These are phyloP conservation scores for Polychytrium aggregatum DNA, from an alignment of 192 early-diverging fungal genomes.

Conservation along the genomic window DNA sequence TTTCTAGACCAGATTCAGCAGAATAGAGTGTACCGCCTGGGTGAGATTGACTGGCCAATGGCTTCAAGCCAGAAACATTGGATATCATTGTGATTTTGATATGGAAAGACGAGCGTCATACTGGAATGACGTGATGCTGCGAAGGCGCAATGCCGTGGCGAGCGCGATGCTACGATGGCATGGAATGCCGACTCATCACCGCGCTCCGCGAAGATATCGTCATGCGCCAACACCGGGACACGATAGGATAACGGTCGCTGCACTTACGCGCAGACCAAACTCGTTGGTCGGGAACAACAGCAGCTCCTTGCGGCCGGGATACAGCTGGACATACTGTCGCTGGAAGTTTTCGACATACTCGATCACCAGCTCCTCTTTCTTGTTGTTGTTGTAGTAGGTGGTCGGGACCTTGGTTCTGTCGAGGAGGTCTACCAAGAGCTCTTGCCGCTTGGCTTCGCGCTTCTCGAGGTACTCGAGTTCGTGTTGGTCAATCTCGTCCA, in stretches of 20 bases:
- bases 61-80: neutral
- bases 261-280: slow-evolving; percentile 34
- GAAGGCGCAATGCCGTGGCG: no score
- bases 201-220: no score
- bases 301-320: slow-evolving; percentile 40
- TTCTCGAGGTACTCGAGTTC: slow-evolving; percentile 26
- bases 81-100: neutral
- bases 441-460: slow-evolving; percentile 11
- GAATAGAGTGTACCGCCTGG: neutral
- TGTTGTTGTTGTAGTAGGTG: slow-evolving; percentile 30
- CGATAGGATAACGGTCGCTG: neutral
- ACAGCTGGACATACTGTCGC: slow-evolving; percentile 43
- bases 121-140: no score
- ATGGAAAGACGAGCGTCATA: neutral
- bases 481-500: slow-evolving; percentile 24
- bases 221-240: neutral
- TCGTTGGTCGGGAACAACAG: slow-evolving; percentile 34
- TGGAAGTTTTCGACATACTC: slow-evolving; percentile 47
- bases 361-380: slow-evolving; percentile 32
- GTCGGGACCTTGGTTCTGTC: slow-evolving; percentile 28
- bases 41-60: neutral
- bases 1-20: slow-evolving; percentile 18
- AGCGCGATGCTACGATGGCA: no score
- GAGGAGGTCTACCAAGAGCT: slow-evolving; percentile 15
- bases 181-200: no score